Conservation (phyloP, 352 stramenopile species). For the Globisporangium abappressorium region DNA sequence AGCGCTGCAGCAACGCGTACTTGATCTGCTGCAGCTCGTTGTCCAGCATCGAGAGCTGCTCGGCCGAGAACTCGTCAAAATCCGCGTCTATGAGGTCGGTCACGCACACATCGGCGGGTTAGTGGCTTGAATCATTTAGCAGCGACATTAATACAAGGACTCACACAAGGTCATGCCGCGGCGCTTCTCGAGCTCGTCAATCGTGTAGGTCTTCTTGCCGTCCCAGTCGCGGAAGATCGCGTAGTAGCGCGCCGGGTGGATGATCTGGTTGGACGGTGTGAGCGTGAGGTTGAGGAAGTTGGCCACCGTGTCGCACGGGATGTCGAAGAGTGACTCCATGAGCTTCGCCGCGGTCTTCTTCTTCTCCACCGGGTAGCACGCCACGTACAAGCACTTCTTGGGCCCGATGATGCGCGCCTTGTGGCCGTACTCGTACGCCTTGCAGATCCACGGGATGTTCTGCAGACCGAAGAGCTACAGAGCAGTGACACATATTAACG, state of each 20-base stretch:
- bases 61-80: slow-evolving; percentile 91
- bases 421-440: slow-evolving; percentile 85
- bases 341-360: slow-evolving; percentile 70
- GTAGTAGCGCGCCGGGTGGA: slow-evolving; percentile 91
- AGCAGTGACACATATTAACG: slow-evolving; percentile 7
- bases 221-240: slow-evolving; percentile 93
- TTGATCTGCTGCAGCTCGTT: slow-evolving; percentile 94
- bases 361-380: slow-evolving; percentile 88
- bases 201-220: slow-evolving; percentile 83
- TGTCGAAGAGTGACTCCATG: slow-evolving; percentile 90
- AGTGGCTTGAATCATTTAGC: background rate
- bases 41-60: slow-evolving; percentile 90
- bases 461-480: slow-evolving; percentile 88
- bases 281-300: slow-evolving; percentile 94
- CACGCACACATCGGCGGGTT: background rate
- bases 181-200: slow-evolving; percentile 81
- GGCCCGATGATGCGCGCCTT: slow-evolving; percentile 89
- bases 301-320: slow-evolving; percentile 86
- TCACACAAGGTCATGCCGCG: slow-evolving; percentile 87
- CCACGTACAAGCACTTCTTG: slow-evolving; percentile 90
- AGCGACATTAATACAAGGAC: slow-evolving; percentile 13
- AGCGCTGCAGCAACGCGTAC: slow-evolving; percentile 84
- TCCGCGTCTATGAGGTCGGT: slow-evolving; percentile 63
- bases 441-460: slow-evolving; percentile 95
- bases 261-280: slow-evolving; percentile 93